Evolutionary conservation across 371 early-diverging fungal genomes (phyloP), one percentile per base, ranked within the genome.

Genomic region (Rhizopus arrhizus): DNA sequence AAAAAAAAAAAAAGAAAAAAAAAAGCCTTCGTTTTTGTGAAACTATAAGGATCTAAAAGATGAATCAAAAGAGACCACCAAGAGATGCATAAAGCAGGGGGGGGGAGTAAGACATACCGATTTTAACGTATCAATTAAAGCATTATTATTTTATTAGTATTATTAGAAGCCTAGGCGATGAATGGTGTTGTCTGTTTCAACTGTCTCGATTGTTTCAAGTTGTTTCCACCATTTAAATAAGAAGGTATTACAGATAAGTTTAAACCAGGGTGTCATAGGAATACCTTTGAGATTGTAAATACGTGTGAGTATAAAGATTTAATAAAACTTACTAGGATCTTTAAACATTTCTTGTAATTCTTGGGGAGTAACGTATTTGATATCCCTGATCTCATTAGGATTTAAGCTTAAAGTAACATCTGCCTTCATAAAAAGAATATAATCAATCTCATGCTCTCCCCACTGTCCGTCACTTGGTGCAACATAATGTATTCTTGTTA

Each of bases 401-500:
- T 85, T 92, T 33, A 88, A 73, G 16, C 81, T 62, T 53, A 88
- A 56, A 56, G 84, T 77, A 35, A 94, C 83, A 56, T 89, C 75
- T 5, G 89, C 91, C 70, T 87, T 82, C 59, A 88, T 82, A 53
- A 96, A 87, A 62, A 96, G 79, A 61, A 96, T 93, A 70, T 95
- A 95, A 67, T 96, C 97, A 57, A 96, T 89, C 76, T 96, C 96
- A 68, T 96, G 95, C 77, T 98, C 98, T 28, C 97, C 97, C 98
- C 98, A 98, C 56, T 88, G 58, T 15, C 92, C 95, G 70, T 96
- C 93, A 32, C 92, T 93, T 2, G 93, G 91, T 9, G 98, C 95
- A 66, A 91, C 61, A 75, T 98, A 98, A 72, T 95, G 97, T 50
- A 98, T 95, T 52, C 94, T 79, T 5, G 97, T 96, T 69, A 98